Base-by-base conservation (phyloP, 108 stramenopile genomes). In the Cylindrotheca fusiformis region DNA sequence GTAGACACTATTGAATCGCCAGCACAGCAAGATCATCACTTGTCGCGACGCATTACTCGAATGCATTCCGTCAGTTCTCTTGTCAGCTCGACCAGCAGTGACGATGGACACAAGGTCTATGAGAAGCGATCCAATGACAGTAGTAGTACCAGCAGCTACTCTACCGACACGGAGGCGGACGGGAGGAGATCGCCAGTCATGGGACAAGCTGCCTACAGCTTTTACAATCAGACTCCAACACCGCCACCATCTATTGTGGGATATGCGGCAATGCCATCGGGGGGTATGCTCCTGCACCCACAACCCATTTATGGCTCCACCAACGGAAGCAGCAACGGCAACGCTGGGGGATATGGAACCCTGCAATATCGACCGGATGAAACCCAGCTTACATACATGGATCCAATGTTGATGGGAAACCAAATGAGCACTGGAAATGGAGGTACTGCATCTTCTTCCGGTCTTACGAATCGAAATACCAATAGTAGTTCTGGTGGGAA, bases 31-130 rank as follows among this genome's bases (percentile, higher is more conserved):
- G n/a, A n/a, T n/a, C n/a, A n/a, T 33, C 25, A 69, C 20, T 65
- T 69, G 31, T 51, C 61, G 5, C 73, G 69, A 29, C 58, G 69
- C 14, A 77, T 82, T 27, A 76, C 77, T n/a, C 63, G 77, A 4
- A 72, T 78, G 66, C 81, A 82, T 55, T 78, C 76, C 0, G 73
- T 76, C 18, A 77, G 76, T 65, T 78, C 76, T 22, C 47, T 82
- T 8, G 76, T 82, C 18, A 78, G 67, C 51, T 65, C 71, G 17
- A 62, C 24, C 30, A 66, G 65, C 26, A 78, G 70, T 30, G 63
- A 54, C 50, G 60, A 75, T 22, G 60, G 54, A 6, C 27, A 32
- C 0, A 20, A 32, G 0, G 36, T 41, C 31, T 28, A 19, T 41
- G 30, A 22, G 5, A 44, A 52, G 4, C n/a, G 18, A 18, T 31